A percentile compares a stretch with the other conserved stretches of the same genome.
Evolutionary conservation across 2,329 filamentous ascomycete genomes (phyloP).

Genomic region (Colletotrichum tamarilloi): DNA sequence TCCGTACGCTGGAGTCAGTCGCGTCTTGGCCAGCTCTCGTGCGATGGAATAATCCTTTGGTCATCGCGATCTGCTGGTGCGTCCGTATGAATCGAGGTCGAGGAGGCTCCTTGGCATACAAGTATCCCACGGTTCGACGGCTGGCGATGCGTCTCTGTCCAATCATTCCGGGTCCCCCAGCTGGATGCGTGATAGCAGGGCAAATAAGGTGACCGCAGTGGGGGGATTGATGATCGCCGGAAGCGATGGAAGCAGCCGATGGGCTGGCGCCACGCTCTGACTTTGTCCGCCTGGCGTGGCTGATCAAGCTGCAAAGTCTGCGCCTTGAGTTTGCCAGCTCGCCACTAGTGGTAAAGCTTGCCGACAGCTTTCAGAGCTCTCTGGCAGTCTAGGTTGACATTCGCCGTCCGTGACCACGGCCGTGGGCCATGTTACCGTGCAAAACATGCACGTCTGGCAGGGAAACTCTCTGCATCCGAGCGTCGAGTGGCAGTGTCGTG

Average conservation of each 20-base stretch:
- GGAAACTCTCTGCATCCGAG: slow-evolving; percentile 17
- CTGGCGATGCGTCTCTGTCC: not conserved
- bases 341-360: slow-evolving; percentile 8
- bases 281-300: not conserved
- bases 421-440: slow-evolving; percentile 5
- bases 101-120: not conserved
- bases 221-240: slow-evolving; percentile 32
- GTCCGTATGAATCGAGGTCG: not conserved
- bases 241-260: slow-evolving; percentile 21
- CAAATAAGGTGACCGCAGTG: slow-evolving; percentile 23
- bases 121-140: not conserved
- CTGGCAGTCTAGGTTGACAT: not conserved
- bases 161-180: slow-evolving; percentile 1
- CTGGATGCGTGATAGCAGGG: not conserved
- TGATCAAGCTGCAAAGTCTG: not conserved
- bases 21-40: not conserved
- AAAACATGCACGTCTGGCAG: slow-evolving; percentile 24
- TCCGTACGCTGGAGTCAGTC: not conserved
- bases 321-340: not conserved
- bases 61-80: not conserved
- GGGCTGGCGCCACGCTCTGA: slow-evolving; percentile 13
- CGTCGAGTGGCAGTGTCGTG: slow-evolving; percentile 12
- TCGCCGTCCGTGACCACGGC: not conserved
- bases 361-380: slow-evolving; percentile 13
- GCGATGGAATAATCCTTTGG: not conserved